Percentiles rank a stretch among this genome's conserved stretches.
phyloP scores from a whole-genome alignment of 768 basidiomycete genomes.

The Amanita brunnescens region DNA sequence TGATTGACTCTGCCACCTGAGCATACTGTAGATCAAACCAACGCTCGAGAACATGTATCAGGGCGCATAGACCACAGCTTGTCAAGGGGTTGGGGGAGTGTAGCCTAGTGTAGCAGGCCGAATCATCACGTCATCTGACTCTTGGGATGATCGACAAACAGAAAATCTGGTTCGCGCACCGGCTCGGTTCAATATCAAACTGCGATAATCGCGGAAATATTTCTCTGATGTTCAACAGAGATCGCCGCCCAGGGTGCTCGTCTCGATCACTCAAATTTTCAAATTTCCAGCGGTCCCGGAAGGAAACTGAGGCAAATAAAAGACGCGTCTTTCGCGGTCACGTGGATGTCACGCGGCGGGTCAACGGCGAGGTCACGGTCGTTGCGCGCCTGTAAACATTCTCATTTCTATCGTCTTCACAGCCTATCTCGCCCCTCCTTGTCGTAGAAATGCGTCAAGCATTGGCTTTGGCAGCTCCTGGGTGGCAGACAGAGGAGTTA shows the following conservation, averaged over 20 bases:
- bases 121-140: not conserved
- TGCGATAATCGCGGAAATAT: slow-evolving; percentile 5
- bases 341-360: not conserved
- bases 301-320: not conserved
- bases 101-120: too few relatives aligned
- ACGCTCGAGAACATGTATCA: not conserved
- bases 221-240: not conserved
- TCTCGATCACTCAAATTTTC: not conserved
- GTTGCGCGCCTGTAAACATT: too few relatives aligned
- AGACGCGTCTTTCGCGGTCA: slow-evolving; percentile 4
- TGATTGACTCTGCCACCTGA: too few relatives aligned
- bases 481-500: slow-evolving; percentile 85
- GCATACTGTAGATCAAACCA: too few relatives aligned
- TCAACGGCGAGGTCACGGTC: not conserved
- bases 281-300: not conserved
- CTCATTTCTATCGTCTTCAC: not conserved
- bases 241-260: not conserved
- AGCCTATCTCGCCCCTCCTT: slow-evolving; percentile 2
- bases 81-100: not conserved
- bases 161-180: not conserved
- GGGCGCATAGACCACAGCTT: not conserved
- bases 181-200: slow-evolving; percentile 3
- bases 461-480: slow-evolving; percentile 31
- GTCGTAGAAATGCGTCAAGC: slow-evolving; percentile 23
- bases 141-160: not conserved